phyloP scores from a whole-genome alignment of 2,329 filamentous ascomycete genomes.

The Penicillium janthinellum region DNA sequence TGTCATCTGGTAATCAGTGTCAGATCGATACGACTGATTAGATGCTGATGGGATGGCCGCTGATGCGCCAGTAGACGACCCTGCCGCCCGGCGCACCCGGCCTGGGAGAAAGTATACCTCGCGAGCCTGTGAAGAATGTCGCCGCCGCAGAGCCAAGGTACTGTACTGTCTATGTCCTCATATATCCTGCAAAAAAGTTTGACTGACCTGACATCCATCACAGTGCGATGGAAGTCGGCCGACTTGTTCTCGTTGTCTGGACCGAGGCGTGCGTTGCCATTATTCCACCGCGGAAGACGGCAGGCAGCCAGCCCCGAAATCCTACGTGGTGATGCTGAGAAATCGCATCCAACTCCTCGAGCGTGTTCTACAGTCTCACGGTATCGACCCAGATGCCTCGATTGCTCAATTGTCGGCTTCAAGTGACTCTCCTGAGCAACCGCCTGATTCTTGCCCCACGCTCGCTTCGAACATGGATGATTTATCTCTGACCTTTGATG shows the following conservation, averaged over 20 bases:
- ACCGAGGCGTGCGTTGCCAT: constrained; percentile 33
- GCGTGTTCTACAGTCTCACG: constrained; percentile 30
- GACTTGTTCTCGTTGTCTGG: constrained; percentile 36
- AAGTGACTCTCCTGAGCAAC: constrained; percentile 4
- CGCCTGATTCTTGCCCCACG: not conserved
- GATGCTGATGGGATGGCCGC: constrained; percentile 6
- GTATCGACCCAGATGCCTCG: constrained; percentile 34
- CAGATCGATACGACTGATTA: not conserved
- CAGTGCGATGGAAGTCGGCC: constrained; percentile 40
- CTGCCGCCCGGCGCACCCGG: constrained; percentile 16
- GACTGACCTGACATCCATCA: not conserved
- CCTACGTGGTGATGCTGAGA: constrained; percentile 39
- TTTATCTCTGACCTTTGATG: constrained; percentile 31
- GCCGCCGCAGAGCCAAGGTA: constrained; percentile 42
- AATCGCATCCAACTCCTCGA: constrained; percentile 38
- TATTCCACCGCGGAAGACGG: constrained; percentile 37
- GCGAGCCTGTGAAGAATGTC: constrained; percentile 43
- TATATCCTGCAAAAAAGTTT: not conserved
- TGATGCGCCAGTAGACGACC: constrained; percentile 14
- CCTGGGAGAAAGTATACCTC: constrained; percentile 29
- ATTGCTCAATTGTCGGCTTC: constrained; percentile 18
- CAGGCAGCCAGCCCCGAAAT: constrained; percentile 39
- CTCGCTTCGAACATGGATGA: constrained; percentile 19
- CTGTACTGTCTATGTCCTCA: not conserved
- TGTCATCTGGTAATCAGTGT: not conserved